Conservation (phyloP, 441 rosid genomes). For the Lepidium campestre region DNA sequence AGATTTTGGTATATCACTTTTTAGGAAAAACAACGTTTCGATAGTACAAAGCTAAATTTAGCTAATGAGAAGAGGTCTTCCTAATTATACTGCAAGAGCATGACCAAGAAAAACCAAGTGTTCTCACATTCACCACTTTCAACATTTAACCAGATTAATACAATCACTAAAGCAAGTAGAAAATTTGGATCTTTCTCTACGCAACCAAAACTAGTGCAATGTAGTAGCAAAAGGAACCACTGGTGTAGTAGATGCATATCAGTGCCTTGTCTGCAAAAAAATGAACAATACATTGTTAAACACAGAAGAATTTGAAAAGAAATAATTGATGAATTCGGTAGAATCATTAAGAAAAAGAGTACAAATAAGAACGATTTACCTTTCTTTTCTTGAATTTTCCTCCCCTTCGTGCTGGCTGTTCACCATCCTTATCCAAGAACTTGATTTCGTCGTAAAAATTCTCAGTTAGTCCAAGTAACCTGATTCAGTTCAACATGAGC, state of each 20-base stretch:
- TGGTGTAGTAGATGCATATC: slow-evolving; percentile 4
- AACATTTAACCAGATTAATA: not conserved
- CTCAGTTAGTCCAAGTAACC: slow-evolving; percentile 55
- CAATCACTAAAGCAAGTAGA: not conserved
- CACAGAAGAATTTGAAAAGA: not conserved
- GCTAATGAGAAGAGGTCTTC: slow-evolving; percentile 20
- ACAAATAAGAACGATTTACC: slow-evolving; percentile 18
- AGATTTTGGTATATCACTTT: not conserved
- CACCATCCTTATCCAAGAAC: slow-evolving; percentile 39
- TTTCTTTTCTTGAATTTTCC: slow-evolving; percentile 23
- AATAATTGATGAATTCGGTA: not conserved
- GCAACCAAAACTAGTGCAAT: not conserved
- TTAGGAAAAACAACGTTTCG: not conserved
- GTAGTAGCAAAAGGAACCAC: not conserved
- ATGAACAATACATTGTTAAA: slow-evolving; percentile 6
- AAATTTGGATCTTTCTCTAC: not conserved
- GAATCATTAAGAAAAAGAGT: not conserved
- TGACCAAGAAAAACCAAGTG: not conserved
- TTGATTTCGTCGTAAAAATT: slow-evolving; percentile 61
- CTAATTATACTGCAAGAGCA: slow-evolving; percentile 2
- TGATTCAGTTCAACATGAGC: slow-evolving; percentile 25
- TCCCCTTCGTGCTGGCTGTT: slow-evolving; percentile 25
- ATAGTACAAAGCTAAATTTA: not conserved
- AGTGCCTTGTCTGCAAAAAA: slow-evolving; percentile 19
- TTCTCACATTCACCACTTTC: not conserved